Evolutionary conservation across 2,329 filamentous ascomycete genomes (phyloP).

Genomic region (Dactylellina haptotyla): DNA sequence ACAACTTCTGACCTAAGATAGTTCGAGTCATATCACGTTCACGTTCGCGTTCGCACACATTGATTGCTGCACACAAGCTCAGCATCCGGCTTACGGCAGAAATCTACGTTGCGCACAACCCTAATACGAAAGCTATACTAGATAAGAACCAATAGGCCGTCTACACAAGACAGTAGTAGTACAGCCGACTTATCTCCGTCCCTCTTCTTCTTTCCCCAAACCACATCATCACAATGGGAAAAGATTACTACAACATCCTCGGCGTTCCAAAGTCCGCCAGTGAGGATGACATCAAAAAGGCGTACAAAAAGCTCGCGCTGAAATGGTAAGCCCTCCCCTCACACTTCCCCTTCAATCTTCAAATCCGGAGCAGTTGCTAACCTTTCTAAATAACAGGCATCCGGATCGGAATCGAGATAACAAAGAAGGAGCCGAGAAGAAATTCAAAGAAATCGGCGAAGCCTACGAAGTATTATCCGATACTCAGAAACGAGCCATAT

Average conservation of each 20-base stretch:
- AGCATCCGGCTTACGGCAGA: no score
- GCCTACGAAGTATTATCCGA: slow-evolving; percentile 91
- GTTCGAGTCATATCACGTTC: not conserved
- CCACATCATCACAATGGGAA: slow-evolving; percentile 71
- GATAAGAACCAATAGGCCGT: no score
- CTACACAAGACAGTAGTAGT: no score
- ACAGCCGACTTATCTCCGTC: no score
- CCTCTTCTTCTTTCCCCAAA: not conserved
- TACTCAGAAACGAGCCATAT: slow-evolving; percentile 75
- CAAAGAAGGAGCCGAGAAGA: slow-evolving; percentile 76
- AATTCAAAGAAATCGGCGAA: slow-evolving; percentile 86
- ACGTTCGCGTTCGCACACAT: no score
- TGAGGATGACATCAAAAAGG: slow-evolving; percentile 93
- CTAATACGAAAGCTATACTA: no score
- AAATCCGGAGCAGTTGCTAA: slow-evolving; percentile 72
- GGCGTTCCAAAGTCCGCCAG: slow-evolving; percentile 84
- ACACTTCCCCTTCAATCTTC: slow-evolving; percentile 62
- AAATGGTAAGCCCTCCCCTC: slow-evolving; percentile 56
- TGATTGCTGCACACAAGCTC: no score
- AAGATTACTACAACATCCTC: slow-evolving; percentile 99
- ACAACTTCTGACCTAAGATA: not conserved
- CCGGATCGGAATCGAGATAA: slow-evolving; percentile 92
- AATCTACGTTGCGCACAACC: no score
- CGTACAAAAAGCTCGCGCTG: slow-evolving; percentile 93
- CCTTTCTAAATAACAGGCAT: slow-evolving; percentile 30